Base-by-base conservation (phyloP, 179 eudicot species). In the Silene noctiflora region DNA sequence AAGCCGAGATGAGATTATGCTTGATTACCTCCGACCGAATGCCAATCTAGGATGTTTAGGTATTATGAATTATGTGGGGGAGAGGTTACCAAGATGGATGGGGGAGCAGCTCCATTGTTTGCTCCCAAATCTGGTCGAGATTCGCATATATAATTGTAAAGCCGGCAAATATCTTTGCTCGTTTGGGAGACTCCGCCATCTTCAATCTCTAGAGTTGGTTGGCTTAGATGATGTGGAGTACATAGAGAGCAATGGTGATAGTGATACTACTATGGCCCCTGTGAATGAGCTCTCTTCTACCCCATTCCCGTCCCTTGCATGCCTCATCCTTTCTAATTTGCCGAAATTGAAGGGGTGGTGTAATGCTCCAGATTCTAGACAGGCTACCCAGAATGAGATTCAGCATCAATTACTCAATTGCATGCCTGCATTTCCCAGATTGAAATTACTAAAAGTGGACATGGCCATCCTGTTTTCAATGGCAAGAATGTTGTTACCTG, bases 41-140 rank as follows among this genome's bases (percentile, higher is more conserved):
- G 19, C 42, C 29, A 67, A 76, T 68, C 35, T 76, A 19, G 67
- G 48, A 56, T 0, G 1, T 0, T 42, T 76, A 16, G 1, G 3
- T 5, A 29, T 76, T 3, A 0, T 0, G 0, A 0, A 46, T 8
- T 46, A 76, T 21, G 35, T 5, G 7, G 69, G 74, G 7, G 27
- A 56, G 59, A 76, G 68, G 11, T 68, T 76, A 20, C 79, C 79
- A 21, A 39, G 58, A 4, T 76, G 79, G 79, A 39, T 75, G 61
- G 64, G 7, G 11, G 27, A 75, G 14, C 22, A 64, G 0, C 44
- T 75, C 29, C 51, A 27, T n/a, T 25, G 0, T 19, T 29, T 13
- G 51, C 51, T n/a, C 19, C 72, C 64, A 24, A 67, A 67, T 64
- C 6, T 75, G 65, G 20, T 8, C 9, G 51, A 46, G 51, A 46